Conservation (phyloP, 768 basidiomycete genomes). For the Phanerodontia chrysosporium region DNA sequence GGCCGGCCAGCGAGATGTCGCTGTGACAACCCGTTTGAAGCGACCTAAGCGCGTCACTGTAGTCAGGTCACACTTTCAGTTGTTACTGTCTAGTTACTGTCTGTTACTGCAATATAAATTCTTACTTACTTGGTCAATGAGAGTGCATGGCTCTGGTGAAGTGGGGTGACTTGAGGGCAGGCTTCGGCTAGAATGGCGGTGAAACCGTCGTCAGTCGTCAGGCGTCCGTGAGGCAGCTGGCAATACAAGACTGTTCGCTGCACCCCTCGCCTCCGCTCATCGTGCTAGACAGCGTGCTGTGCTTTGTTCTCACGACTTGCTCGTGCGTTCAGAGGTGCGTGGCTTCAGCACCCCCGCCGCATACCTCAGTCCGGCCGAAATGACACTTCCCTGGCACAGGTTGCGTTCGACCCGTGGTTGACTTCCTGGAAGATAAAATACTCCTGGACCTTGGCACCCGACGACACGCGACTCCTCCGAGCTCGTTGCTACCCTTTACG, state of each 20-base stretch:
- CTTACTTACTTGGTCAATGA: not conserved
- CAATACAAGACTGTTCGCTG: conserved; percentile 15
- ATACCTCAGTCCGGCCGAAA: not conserved
- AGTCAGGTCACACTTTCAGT: not conserved
- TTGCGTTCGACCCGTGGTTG: conserved; percentile 6
- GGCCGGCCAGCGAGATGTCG: not conserved
- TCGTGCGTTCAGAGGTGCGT: conserved; percentile 14
- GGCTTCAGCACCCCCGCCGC: not conserved
- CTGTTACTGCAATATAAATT: too few species aligned
- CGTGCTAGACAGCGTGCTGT: conserved; percentile 16
- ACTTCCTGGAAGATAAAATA: conserved; percentile 14
- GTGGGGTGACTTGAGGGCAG: conserved; percentile 12
- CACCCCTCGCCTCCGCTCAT: conserved; percentile 16
- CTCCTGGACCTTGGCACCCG: conserved; percentile 8
- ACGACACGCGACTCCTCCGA: conserved; percentile 11
- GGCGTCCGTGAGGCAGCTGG: conserved; percentile 25
- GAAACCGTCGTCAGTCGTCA: conserved; percentile 21
- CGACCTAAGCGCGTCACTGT: not conserved
- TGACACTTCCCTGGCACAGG: conserved; percentile 2
- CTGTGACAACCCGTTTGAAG: not conserved
- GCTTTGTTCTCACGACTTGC: conserved; percentile 8
- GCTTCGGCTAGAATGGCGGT: conserved; percentile 20
- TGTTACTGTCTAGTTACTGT: too few species aligned
- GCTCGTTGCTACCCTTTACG: conserved; percentile 10
- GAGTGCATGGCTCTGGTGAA: not conserved